Percentiles rank a stretch among this genome's conserved stretches.
phyloP scores from a whole-genome alignment of 75 land plant species.

The Adiantum capillusveneris region DNA sequence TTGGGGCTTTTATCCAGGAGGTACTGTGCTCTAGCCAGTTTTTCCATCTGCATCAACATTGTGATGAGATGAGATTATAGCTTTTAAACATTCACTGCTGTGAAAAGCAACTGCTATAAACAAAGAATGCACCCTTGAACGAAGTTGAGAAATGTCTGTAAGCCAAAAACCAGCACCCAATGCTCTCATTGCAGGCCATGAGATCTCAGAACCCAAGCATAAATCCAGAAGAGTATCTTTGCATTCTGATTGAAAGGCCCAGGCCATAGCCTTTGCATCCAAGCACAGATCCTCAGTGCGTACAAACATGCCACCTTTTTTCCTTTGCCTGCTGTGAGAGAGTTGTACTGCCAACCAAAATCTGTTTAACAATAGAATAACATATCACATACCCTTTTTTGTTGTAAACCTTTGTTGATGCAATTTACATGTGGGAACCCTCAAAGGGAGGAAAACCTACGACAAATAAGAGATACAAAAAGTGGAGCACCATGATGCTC shows the following conservation, averaged over 20 bases:
- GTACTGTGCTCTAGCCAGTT: slow-evolving; percentile 79
- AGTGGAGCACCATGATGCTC: too few species aligned
- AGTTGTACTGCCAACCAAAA: slow-evolving; percentile 70
- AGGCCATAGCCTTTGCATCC: slow-evolving; percentile 51
- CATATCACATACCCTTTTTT: too few species aligned
- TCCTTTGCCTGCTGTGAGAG: slow-evolving; percentile 20
- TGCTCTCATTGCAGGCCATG: slow-evolving; percentile 74
- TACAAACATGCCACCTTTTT: slow-evolving; percentile 32
- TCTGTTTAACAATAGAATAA: too few species aligned
- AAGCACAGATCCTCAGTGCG: slow-evolving; percentile 33
- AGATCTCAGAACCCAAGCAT: slow-evolving; percentile 46
- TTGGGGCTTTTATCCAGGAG: slow-evolving; percentile 77
- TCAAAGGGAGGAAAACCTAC: too few species aligned
- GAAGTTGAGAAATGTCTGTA: slow-evolving; percentile 51
- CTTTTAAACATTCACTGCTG: too few species aligned
- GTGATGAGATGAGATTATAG: background rate
- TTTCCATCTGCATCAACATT: slow-evolving; percentile 69
- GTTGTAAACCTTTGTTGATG: too few species aligned
- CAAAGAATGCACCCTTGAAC: slow-evolving; percentile 46
- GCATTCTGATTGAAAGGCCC: slow-evolving; percentile 93
- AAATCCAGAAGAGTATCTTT: slow-evolving; percentile 64
- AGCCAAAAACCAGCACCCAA: slow-evolving; percentile 90
- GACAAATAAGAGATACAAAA: too few species aligned
- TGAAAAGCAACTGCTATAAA: too few species aligned
- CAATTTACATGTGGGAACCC: too few species aligned